Evolutionary conservation across 768 basidiomycete genomes (phyloP), one percentile per base, ranked within the genome.

Genomic region (Mrakia frigida): DNA sequence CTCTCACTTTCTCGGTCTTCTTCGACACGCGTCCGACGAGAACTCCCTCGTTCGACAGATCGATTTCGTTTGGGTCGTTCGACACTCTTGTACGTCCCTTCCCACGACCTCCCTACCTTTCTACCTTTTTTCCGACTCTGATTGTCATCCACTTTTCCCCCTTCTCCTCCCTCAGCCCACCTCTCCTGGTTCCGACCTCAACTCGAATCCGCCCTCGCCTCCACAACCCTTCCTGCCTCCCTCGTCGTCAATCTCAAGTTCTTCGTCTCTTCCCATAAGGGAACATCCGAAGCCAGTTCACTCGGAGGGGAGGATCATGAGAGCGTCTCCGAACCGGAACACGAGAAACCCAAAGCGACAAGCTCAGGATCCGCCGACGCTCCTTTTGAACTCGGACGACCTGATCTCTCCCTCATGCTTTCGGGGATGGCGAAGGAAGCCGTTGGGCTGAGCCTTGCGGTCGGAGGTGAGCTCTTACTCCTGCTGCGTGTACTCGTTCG

Each of bases 51-150:
- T 65, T 23, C 63, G 63, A 37, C 13, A 65, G 63, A 28, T 65
- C 31, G 63, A 65, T 18, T 65, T 65, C 23, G 63, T 65, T 37
- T 65, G 63, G 63, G 63, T 65, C 33, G 63, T 65, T 31, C 63
- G 63, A 65, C 33, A 65, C 37, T 23, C 31, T 18, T 31, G 63
- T 65, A 21, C 46, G 46, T 39, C 31, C 13, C 31, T 33, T 37
- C 35, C 18, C n/a, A 1, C 16, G 16, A 14, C 60, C 33, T 61
- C 23, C 13, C n/a, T 6, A 61, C 33, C 14, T 31, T 21, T 35
- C 11, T 61, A 61, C 28, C 60, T 3, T 9, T 61, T 31, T 21
- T 6, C 33, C 4, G 60, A 18, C 60, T 3, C n/a, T n/a, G n/a
- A n/a, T 61, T 35, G n/a, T n/a, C 60, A 3, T 18, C 18, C 28